Conservation (phyloP, 2,329 filamentous ascomycete species). For the Talaromyces sp. region DNA sequence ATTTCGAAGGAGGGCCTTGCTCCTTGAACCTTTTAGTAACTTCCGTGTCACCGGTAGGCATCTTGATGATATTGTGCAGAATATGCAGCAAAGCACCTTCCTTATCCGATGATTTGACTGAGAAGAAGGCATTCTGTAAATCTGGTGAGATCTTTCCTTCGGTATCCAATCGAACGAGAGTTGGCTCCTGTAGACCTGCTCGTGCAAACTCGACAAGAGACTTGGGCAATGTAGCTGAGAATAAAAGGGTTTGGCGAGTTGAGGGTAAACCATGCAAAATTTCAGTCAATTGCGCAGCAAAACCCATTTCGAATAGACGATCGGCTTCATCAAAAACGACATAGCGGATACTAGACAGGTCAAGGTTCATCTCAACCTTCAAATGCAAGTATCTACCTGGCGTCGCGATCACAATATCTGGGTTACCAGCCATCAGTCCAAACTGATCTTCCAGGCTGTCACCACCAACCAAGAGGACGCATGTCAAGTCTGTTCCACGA, state of each 20-base stretch:
- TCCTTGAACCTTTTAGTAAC: constrained; percentile 49
- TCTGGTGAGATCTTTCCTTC: constrained; percentile 97
- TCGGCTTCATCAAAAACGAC: constrained; percentile 98
- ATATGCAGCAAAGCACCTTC: constrained; percentile 90
- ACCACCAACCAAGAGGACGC: constrained; percentile 88
- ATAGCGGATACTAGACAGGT: constrained; percentile 88
- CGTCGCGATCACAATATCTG: constrained; percentile 96
- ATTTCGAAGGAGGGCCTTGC: constrained; percentile 24
- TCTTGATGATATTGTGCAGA: constrained; percentile 87
- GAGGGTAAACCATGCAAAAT: constrained; percentile 86
- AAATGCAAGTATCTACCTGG: constrained; percentile 95
- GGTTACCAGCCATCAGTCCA: constrained; percentile 86
- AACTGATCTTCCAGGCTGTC: constrained; percentile 97
- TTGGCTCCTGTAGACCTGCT: constrained; percentile 89
- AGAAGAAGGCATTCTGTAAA: constrained; percentile 93
- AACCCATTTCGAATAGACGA: constrained; percentile 97
- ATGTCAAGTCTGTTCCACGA: constrained; percentile 85
- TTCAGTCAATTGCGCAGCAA: constrained; percentile 87
- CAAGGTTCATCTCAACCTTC: constrained; percentile 93
- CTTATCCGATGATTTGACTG: constrained; percentile 88
- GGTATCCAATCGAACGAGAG: constrained; percentile 84
- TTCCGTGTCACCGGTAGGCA: constrained; percentile 71
- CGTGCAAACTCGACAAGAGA: constrained; percentile 94
- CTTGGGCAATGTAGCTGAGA: constrained; percentile 92
- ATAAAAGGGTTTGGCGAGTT: constrained; percentile 85